Evolutionary conservation across 176 grass and related monocot genomes (phyloP), one percentile per base, ranked within the genome.

Genomic region (Chloris gayana): DNA sequence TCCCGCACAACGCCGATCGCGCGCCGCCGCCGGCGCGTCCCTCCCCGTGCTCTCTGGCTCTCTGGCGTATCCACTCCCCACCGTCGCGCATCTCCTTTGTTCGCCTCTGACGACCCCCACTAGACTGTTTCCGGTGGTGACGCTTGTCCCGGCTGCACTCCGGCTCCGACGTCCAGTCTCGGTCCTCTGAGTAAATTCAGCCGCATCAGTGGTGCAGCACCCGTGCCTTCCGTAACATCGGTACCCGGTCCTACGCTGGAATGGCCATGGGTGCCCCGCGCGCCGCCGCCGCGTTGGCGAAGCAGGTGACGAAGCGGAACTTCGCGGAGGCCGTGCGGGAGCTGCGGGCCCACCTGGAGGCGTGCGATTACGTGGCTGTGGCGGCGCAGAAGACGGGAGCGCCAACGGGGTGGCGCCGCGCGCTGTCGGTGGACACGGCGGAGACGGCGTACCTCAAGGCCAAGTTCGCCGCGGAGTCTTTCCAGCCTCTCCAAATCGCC

Each of bases 391-490:
- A 82, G 78, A 89, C 87, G 58, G 83, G 87, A 56, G 80, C 86
- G 70, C 77, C 83, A 39, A 78, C 84, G 30, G 82, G 82, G 24
- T 90, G 86, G 85, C 90, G 84, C 38, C 86, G 90, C n/a, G 45
- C 89, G 59, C 82, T 95, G 75, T 64, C 75, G 12, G 81, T 89
- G 37, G 95, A 98, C 86, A 98, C 90, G 17, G 9, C 84, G 24
- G 92, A 98, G 75, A 93, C 92, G 25, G 86, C 90, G 7, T 98
- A 98, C 67, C 82, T 91, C 18, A 98, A 95, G 81, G 88, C 95
- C 63, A 98, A 89, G 76, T 75, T 81, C 71, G 82, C 95, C 9
- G 92, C 95, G 4, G 92, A 98, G 81, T 91, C 95, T 38, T 98
- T 91, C 34, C 83, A 95, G 84, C 84, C 93, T 4, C 83, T 95